phyloP scores from a whole-genome alignment of 139 green algal genomes.

The Chlorella sp. region DNA sequence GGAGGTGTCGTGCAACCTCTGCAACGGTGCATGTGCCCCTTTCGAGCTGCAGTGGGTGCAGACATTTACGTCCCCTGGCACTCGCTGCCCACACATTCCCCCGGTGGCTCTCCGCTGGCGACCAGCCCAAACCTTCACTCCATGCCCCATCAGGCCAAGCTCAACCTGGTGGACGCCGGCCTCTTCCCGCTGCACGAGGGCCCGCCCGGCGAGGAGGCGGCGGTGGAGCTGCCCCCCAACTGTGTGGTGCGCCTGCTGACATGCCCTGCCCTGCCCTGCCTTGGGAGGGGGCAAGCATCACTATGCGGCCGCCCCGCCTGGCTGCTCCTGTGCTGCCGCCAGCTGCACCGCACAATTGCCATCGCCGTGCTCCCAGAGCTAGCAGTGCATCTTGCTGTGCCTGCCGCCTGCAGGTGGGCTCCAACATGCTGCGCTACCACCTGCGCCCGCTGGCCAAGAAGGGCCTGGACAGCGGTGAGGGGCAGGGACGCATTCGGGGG shows the following conservation, averaged over 20 bases:
- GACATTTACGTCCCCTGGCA: background rate
- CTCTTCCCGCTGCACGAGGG: conserved; percentile 69
- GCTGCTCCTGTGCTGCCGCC: no score
- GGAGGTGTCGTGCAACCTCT: background rate
- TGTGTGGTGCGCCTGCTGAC: background rate
- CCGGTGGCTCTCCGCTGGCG: no score
- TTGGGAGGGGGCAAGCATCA: no score
- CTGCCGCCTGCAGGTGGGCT: background rate
- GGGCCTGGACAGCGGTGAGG: conserved; percentile 50
- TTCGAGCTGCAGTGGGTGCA: background rate
- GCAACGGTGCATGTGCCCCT: no score
- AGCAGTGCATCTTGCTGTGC: no score
- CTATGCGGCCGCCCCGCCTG: no score
- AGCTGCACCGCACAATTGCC: no score
- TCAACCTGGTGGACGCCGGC: conserved; percentile 70
- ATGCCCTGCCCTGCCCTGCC: no score
- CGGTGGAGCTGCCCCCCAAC: background rate
- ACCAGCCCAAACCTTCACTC: background rate
- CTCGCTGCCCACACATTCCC: background rate
- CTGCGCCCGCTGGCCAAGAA: conserved; percentile 54
- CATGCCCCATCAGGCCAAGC: conserved; percentile 58
- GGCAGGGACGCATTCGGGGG: no score
- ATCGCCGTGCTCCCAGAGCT: no score
- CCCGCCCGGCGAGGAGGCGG: background rate
- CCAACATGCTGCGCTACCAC: conserved; percentile 62